Evolutionary conservation across 2,329 filamentous ascomycete species (phyloP), one percentile per base, ranked within the genome.

Genomic region (Trichoderma lentiforme): DNA sequence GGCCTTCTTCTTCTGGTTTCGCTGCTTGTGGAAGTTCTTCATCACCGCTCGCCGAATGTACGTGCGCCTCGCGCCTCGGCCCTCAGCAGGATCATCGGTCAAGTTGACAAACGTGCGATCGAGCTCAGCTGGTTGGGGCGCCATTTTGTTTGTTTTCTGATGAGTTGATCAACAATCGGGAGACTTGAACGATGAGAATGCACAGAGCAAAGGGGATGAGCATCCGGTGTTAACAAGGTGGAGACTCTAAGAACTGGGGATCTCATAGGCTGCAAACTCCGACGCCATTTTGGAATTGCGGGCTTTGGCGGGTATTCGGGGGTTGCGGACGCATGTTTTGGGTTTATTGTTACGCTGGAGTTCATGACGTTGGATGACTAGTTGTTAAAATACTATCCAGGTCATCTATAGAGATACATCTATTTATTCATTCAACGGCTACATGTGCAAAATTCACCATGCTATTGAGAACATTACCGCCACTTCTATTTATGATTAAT

Each of bases 31-130:
- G 15, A 39, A 71, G 26, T 64, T 71, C n/a, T 57, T 71, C 69
- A 71, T 71, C 4, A 71, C 69, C 9, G 69, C 69, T 6, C 61
- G 69, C 3, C 69, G 69, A 26, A 71, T 47, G n/a, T 71, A 71
- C 14, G 53, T 65, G 51, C 69, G 69, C 32, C 69, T 43, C 1
- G 60, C 69, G 32, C 60, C 51, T 18, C 69, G 47, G 18, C 69
- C 69, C 14, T 58, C 32, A 0, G 60, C 69, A 24, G 69, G 69
- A 34, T 71, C 39, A 47, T 71, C 34, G 4, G 69, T 71, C 5
- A 71, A 28, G 24, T 65, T 71, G 21, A 71, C 69, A 58, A 71
- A 71, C 4, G 69, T 71, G 18, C 72, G 43, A 56, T 66, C 15
- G n/a, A 61, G 34, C 1, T 30, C 15, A 8, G 32, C 8, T 2